Conservation (phyloP, 2,329 filamentous ascomycete species). For the Cytospora leucostoma region DNA sequence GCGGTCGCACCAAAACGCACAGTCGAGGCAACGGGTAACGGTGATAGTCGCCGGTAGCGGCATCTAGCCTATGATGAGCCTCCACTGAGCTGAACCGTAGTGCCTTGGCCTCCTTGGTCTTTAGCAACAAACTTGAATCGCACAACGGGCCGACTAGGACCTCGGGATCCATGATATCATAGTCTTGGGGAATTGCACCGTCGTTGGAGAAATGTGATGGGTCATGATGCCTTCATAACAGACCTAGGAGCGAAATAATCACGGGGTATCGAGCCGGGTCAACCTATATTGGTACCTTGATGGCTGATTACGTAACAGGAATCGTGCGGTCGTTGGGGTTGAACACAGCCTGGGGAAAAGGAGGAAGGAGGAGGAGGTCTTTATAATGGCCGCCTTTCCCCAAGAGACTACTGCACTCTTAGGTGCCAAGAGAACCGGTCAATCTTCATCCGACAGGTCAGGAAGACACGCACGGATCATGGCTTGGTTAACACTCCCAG, state of each 20-base stretch:
- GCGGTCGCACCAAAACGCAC: too few species aligned
- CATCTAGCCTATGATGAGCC: background rate
- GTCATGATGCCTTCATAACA: too few species aligned
- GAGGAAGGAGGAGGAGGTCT: background rate
- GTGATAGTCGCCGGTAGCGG: background rate
- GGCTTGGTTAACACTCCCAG: conserved; percentile 24
- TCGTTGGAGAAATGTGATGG: too few species aligned
- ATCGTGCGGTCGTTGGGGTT: background rate
- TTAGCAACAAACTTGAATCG: background rate
- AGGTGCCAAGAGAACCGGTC: background rate
- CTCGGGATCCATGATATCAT: background rate
- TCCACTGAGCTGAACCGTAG: background rate
- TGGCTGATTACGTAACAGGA: too few species aligned
- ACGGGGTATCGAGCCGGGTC: too few species aligned
- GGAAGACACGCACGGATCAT: conserved; percentile 20
- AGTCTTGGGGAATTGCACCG: background rate
- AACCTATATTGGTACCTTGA: too few species aligned
- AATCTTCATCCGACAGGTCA: conserved; percentile 4
- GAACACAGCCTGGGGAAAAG: background rate
- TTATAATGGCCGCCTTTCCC: conserved; percentile 12
- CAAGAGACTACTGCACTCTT: background rate
- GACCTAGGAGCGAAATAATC: too few species aligned
- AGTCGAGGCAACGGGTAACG: too few species aligned
- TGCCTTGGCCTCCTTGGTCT: background rate
- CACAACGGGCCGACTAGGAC: background rate